Evolutionary conservation across 352 stramenopile species (phyloP).

Genomic region (Globisporangium irregulare): DNA sequence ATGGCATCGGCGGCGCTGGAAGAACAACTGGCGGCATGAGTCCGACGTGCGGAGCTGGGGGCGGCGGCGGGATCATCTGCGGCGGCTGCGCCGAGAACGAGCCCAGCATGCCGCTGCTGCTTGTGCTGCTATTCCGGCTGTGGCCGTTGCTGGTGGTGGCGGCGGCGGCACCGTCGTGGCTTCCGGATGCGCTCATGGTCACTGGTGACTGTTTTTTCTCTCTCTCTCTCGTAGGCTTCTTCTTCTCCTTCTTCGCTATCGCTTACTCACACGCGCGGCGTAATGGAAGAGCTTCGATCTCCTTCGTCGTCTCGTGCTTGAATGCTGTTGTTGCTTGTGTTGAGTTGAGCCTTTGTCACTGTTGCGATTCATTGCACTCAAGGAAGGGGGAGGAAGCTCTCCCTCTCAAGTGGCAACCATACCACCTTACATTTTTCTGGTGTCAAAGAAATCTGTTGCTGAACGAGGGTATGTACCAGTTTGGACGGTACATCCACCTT

Average conservation of each 20-base stretch:
- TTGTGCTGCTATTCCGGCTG: constrained; percentile 45
- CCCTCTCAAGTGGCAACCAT: neutral
- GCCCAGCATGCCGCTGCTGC: constrained; percentile 26
- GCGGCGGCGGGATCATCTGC: constrained; percentile 24
- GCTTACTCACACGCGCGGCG: constrained; percentile 1
- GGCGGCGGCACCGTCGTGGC: constrained; percentile 10
- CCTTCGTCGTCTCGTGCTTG: neutral
- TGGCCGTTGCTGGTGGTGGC: constrained; percentile 23
- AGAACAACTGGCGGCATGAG: constrained; percentile 17
- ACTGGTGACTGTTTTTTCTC: neutral
- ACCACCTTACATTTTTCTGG: neutral
- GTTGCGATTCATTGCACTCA: neutral
- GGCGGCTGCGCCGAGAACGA: constrained; percentile 20
- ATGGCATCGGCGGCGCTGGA: constrained; percentile 14
- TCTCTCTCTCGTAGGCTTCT: neutral
- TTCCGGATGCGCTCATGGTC: constrained; percentile 9
- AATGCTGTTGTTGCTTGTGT: constrained; percentile 2
- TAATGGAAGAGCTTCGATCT: constrained; percentile 4
- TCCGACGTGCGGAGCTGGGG: constrained; percentile 16
- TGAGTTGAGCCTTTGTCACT: constrained; percentile 2
- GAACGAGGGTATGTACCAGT: neutral
- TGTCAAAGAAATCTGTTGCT: neutral
- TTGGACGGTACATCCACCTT: neutral
- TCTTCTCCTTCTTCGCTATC: neutral
- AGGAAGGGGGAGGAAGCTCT: constrained; percentile 3